Conservation (phyloP, 768 basidiomycete species). For the Tephrocybe sp. region DNA sequence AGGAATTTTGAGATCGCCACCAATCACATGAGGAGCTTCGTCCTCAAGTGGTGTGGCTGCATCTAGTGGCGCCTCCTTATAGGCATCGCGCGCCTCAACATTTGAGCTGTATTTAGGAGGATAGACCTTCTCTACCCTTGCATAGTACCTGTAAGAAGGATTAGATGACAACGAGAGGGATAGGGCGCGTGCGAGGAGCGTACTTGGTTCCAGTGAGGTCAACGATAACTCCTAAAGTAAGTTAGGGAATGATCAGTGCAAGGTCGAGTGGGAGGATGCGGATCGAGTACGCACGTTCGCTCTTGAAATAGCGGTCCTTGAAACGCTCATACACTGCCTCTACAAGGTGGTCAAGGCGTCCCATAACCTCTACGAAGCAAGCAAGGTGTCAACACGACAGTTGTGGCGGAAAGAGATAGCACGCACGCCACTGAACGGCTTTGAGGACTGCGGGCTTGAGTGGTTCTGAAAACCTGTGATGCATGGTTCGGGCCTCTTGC, state of each 20-base stretch:
- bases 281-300: slow-evolving; percentile 70
- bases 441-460: slow-evolving; percentile 90
- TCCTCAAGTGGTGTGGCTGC: slow-evolving; percentile 38
- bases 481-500: slow-evolving; percentile 85
- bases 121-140: slow-evolving; percentile 76
- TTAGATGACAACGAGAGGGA: background rate
- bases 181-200: slow-evolving; percentile 20
- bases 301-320: slow-evolving; percentile 91
- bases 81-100: slow-evolving; percentile 47
- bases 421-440: slow-evolving; percentile 97
- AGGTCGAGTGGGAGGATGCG: background rate
- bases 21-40: slow-evolving; percentile 65
- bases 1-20: slow-evolving; percentile 76
- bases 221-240: slow-evolving; percentile 70
- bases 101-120: slow-evolving; percentile 58
- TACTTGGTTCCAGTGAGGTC: slow-evolving; percentile 88
- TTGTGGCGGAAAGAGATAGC: slow-evolving; percentile 20
- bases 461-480: slow-evolving; percentile 88
- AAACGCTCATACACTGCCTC: slow-evolving; percentile 95
- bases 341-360: slow-evolving; percentile 91
- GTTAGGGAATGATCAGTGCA: slow-evolving; percentile 15
- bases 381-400: slow-evolving; percentile 18
- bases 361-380: slow-evolving; percentile 81
- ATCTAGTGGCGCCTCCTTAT: slow-evolving; percentile 47
- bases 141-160: slow-evolving; percentile 64